A percentile compares a stretch with the other conserved stretches of the same genome.
Evolutionary conservation across 208 protist species (phyloP).

Genomic region (Leishmania tarentolae): DNA sequence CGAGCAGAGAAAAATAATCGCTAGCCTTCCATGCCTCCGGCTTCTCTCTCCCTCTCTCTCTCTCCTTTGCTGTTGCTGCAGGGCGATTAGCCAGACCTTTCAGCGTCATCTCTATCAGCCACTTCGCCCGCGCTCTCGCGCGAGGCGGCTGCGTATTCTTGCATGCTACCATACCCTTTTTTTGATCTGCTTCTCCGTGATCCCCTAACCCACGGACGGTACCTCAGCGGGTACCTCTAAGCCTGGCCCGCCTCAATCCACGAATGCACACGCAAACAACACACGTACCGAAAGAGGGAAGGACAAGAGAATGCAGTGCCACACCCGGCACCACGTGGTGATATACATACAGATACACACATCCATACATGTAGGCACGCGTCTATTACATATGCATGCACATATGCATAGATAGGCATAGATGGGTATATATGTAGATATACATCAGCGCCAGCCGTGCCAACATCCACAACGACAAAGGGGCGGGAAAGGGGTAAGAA

Average conservation of each 20-base stretch:
- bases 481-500: background rate
- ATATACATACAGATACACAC: background rate
- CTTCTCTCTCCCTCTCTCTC: background rate
- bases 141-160: background rate
- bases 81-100: background rate
- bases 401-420: background rate
- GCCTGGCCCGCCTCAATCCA: background rate
- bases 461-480: background rate
- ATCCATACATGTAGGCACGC: conserved; percentile 3
- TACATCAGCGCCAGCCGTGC: background rate
- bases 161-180: background rate
- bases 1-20: conserved; percentile 3
- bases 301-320: background rate
- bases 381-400: background rate
- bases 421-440: background rate
- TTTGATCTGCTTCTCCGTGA: background rate
- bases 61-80: background rate
- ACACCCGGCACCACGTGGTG: background rate
- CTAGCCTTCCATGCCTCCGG: background rate
- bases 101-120: background rate
- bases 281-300: background rate
- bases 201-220: background rate
- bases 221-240: background rate
- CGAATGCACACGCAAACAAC: background rate
- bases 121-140: background rate